These are phyloP conservation scores for Hypomontagnella submonticulosa DNA, from an alignment of 495 filamentous ascomycete genomes.

Conservation along the genomic window DNA sequence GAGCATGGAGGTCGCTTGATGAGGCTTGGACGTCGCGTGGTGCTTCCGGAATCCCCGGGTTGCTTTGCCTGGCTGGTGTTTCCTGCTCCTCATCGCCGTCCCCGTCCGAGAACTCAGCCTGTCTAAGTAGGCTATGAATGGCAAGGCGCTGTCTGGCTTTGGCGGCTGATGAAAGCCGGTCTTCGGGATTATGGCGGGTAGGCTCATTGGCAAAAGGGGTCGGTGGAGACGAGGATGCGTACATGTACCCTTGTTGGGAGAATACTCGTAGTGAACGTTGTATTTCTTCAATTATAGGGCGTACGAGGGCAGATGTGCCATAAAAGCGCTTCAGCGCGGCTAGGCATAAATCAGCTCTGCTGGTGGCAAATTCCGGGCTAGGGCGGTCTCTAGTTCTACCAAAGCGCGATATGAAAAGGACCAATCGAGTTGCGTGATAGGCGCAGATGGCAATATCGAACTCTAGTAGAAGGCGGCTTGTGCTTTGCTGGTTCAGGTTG, in stretches of 20 bases:
- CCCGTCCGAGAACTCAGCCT: conserved; percentile 33
- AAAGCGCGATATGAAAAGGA: conserved; percentile 38
- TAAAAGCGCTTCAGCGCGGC: conserved; percentile 33
- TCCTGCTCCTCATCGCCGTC: conserved; percentile 25
- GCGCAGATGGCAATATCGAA: conserved; percentile 38
- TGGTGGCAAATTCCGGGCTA: conserved; percentile 30
- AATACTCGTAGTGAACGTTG: conserved; percentile 25
- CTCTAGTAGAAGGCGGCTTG: conserved; percentile 22
- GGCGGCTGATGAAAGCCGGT: conserved; percentile 21
- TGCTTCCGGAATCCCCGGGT: background rate
- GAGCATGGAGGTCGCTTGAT: background rate
- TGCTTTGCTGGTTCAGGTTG: conserved; percentile 30
- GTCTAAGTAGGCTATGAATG: conserved; percentile 31
- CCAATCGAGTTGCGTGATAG: conserved; percentile 28
- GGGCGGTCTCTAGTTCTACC: conserved; percentile 19
- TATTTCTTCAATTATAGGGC: conserved; percentile 33
- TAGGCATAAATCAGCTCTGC: conserved; percentile 33
- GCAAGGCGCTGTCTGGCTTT: conserved; percentile 28
- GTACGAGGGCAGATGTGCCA: conserved; percentile 18
- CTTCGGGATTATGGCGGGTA: background rate
- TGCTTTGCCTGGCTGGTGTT: background rate
- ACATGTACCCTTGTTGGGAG: conserved; percentile 8
- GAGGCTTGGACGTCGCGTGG: background rate
- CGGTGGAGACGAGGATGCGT: conserved; percentile 2
- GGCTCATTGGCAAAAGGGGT: background rate